Evolutionary conservation across 202 grass and related monocot species (phyloP).

Genomic region (Carex arenaria): DNA sequence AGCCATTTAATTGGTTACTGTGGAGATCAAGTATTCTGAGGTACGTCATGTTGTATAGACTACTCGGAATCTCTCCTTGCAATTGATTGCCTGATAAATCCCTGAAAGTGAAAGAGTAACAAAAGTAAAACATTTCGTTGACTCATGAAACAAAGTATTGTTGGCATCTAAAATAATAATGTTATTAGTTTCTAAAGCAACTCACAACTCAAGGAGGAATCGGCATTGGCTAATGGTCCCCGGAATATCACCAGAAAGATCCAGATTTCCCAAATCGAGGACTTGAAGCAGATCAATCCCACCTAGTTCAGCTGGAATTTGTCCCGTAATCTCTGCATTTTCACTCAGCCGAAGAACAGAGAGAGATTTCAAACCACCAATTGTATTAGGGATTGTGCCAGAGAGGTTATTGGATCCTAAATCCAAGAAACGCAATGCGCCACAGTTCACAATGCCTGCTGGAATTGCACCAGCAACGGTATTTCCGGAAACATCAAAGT

Average conservation of each 20-base stretch:
- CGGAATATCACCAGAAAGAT: constrained; percentile 69
- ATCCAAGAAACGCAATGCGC: constrained; percentile 56
- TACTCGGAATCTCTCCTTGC: constrained; percentile 54
- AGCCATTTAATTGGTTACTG: constrained; percentile 50
- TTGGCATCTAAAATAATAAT: constrained; percentile 25
- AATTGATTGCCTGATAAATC: constrained; percentile 71
- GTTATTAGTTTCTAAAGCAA: constrained; percentile 21
- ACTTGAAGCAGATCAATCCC: constrained; percentile 68
- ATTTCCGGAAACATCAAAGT: constrained; percentile 74
- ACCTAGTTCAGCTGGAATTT: constrained; percentile 57
- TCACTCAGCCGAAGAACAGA: constrained; percentile 49
- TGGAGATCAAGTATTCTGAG: constrained; percentile 72
- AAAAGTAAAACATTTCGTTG: constrained; percentile 28
- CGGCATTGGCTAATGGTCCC: constrained; percentile 53
- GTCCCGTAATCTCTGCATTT: constrained; percentile 45
- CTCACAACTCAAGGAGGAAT: constrained; percentile 93
- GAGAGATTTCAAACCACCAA: constrained; percentile 64
- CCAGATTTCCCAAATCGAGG: constrained; percentile 64
- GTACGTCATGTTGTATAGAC: constrained; percentile 69
- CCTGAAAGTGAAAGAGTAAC: constrained; percentile 46
- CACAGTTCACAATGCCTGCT: constrained; percentile 45
- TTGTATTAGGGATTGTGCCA: constrained; percentile 47
- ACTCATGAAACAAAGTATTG: constrained; percentile 19
- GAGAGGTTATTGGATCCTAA: constrained; percentile 63
- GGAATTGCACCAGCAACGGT: constrained; percentile 49